Evolutionary conservation across 2,329 filamentous ascomycete genomes (phyloP), one percentile per base, ranked within the genome.

Genomic region (Aspergillus neotritici): DNA sequence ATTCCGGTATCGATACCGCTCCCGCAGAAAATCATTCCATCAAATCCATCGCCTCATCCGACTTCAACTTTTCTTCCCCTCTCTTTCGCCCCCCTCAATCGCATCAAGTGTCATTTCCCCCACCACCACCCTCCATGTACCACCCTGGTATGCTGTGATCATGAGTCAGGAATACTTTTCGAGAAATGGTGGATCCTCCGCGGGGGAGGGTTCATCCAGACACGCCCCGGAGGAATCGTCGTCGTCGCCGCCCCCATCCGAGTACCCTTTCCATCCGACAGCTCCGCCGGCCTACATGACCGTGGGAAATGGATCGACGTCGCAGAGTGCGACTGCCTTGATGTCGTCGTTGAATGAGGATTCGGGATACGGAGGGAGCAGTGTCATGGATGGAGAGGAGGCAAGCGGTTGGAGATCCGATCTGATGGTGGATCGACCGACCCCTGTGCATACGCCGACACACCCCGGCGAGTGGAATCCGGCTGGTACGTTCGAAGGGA

Each of bases 351-450:
- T 97, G 43, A 87, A 94, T 49, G 74, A 81, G 45, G 93, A 98
- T 64, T 97, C 91, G 13, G 93, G 91, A 5, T 97, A 97, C 61
- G 90, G 88, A 43, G 86, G 85, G 34, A 95, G 87, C 63, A 78
- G 78, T 52, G 67, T 71, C 47, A 64, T 70, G 32, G 63, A 65
- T 44, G 65, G 64, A 43, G 64, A 65, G 51, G 58, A 59, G 40
- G 67, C 58, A 61, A 64, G 69, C 32, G 67, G 66, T 39, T 82
- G 78, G 76, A 73, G 77, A 57, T 71, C 75, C 13, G 74, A 73
- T 45, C 64, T 79, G 51, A 70, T 76, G 55, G 71, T 76, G 53
- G 79, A 83, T 60, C 68, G 73, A 49, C 78, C 76, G 32, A 80
- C 76, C 15, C 77, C 77, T 25, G 66, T 68, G 31, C 76, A 77